Evolutionary conservation across 1,284 basidiomycete genomes (phyloP).

Genomic region (Ceraceosorus guamensis): DNA sequence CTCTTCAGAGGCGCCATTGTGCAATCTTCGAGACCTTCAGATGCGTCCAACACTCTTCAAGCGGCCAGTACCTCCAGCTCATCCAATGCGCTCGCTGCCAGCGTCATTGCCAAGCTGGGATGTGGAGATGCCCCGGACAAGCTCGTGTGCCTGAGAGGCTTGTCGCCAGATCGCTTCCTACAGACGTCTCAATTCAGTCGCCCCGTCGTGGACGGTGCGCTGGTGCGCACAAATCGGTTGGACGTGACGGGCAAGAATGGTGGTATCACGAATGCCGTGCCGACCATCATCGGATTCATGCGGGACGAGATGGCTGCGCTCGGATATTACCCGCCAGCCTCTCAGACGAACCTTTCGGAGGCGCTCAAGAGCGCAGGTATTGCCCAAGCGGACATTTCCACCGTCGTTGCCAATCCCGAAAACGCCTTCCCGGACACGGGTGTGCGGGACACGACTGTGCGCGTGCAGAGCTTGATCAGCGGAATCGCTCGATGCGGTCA

Average conservation of each 20-base stretch:
- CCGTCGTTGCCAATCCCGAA: slow-evolving; percentile 15
- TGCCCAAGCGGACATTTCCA: slow-evolving; percentile 14
- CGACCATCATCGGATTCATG: slow-evolving; percentile 25
- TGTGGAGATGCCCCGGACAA: slow-evolving; percentile 18
- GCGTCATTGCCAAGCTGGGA: slow-evolving; percentile 14
- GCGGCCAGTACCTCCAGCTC: slow-evolving; percentile 4
- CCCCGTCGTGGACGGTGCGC: slow-evolving; percentile 19
- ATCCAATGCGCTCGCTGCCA: slow-evolving; percentile 4
- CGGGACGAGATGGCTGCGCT: slow-evolving; percentile 31
- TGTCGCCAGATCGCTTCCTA: slow-evolving; percentile 15
- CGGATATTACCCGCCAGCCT: slow-evolving; percentile 20
- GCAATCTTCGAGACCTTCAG: slow-evolving; percentile 4
- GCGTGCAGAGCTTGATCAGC: slow-evolving; percentile 2
- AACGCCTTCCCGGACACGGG: slow-evolving; percentile 16
- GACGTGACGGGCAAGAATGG: slow-evolving; percentile 15
- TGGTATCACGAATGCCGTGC: slow-evolving; percentile 24
- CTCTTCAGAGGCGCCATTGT: slow-evolving; percentile 11
- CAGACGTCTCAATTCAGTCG: not conserved
- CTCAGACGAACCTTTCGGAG: slow-evolving; percentile 16
- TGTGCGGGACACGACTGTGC: slow-evolving; percentile 12
- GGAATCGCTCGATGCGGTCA: slow-evolving; percentile 12
- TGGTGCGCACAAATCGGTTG: slow-evolving; percentile 15
- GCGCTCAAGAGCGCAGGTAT: slow-evolving; percentile 23
- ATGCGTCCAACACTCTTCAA: slow-evolving; percentile 1
- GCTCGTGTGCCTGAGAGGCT: slow-evolving; percentile 20